These are phyloP conservation scores for Solanum gandarillasii DNA, from an alignment of 257 asterid species.

Conservation along the genomic window DNA sequence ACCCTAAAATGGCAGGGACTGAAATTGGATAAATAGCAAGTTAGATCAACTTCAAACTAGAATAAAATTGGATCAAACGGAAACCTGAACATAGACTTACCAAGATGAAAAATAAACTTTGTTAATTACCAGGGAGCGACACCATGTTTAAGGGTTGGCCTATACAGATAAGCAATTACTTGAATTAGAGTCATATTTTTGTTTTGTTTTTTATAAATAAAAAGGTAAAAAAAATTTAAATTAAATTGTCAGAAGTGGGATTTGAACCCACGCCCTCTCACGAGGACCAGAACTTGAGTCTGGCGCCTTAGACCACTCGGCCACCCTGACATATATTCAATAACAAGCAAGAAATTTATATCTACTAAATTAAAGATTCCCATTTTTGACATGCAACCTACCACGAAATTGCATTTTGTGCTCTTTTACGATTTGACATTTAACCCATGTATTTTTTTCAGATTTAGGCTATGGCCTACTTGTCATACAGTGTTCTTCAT, in stretches of 20 bases:
- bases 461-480: not conserved
- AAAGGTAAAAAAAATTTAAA: too few relatives aligned
- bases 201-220: too few relatives aligned
- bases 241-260: constrained; percentile 42
- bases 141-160: not conserved
- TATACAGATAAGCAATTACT: not conserved
- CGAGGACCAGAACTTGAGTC: constrained; percentile 91
- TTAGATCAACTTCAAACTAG: not conserved
- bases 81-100: not conserved
- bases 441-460: too few relatives aligned
- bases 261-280: constrained; percentile 86
- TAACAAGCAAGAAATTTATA: accelerated
- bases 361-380: not conserved
- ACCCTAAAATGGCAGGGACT: not conserved
- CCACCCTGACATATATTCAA: constrained; percentile 31
- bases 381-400: not conserved
- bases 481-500: not conserved
- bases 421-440: not conserved
- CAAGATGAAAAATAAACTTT: not conserved
- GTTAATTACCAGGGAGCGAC: not conserved
- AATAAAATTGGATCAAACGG: not conserved
- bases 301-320: constrained; percentile 98
- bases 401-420: not conserved
- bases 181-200: too few relatives aligned
- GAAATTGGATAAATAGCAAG: not conserved